A percentile compares a stretch with the other conserved stretches of the same genome.
Evolutionary conservation across 805 yeast genomes (phyloP).

Genomic region (Myxozyma neglecta): DNA sequence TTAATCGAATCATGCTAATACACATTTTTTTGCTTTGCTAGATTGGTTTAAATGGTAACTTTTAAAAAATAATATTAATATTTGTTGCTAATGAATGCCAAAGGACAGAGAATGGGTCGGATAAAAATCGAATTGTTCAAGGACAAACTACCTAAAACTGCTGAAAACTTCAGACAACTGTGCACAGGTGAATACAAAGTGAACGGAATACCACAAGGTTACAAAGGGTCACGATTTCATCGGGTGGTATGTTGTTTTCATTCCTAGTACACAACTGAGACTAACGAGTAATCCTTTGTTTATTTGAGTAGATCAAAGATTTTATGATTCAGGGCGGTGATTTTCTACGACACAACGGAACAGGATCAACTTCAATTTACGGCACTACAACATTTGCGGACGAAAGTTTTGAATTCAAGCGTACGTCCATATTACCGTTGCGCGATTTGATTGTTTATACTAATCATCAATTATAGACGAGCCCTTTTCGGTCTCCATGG

Average conservation of each 20-base stretch:
- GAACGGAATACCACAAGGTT: constrained; percentile 47
- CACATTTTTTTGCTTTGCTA: constrained; percentile 9
- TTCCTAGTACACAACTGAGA: not conserved
- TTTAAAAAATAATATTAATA: not conserved
- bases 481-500: constrained; percentile 56
- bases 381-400: constrained; percentile 48
- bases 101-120: constrained; percentile 44
- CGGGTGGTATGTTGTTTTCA: constrained; percentile 19
- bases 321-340: constrained; percentile 55
- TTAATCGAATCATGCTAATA: constrained; percentile 20
- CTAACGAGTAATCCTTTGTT: not conserved
- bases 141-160: constrained; percentile 47
- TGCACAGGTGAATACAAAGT: constrained; percentile 52
- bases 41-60: constrained; percentile 39
- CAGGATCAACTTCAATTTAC: constrained; percentile 47
- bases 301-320: constrained; percentile 39
- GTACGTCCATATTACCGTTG: constrained; percentile 25
- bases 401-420: constrained; percentile 45
- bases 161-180: constrained; percentile 54
- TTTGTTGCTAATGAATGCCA: not conserved
- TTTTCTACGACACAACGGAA: constrained; percentile 48
- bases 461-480: constrained; percentile 36
- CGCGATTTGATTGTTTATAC: not conserved
- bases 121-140: constrained; percentile 49
- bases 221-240: constrained; percentile 39